phyloP scores from a whole-genome alignment of 805 yeast species.

The Starmerella khaoyaiensis region DNA sequence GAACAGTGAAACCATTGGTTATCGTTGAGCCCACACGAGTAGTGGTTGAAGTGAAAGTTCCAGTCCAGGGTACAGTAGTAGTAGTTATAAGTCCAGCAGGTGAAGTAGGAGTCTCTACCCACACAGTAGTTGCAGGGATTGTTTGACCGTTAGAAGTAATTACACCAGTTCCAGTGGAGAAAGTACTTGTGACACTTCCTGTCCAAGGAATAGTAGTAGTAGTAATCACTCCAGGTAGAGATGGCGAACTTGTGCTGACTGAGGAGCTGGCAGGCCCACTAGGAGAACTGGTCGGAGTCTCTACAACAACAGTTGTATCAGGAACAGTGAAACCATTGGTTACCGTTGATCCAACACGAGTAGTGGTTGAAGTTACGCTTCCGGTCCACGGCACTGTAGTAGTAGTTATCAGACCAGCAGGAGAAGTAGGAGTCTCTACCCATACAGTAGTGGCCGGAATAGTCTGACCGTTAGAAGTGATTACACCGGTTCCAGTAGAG shows the following conservation, averaged over 20 bases:
- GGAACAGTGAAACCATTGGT: not conserved
- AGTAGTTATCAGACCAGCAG: not conserved
- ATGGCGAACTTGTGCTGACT: not conserved
- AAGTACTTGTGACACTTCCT: not conserved
- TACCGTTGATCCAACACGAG: too few relatives aligned
- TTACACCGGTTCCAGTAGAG: not conserved
- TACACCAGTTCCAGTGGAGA: slow-evolving; percentile 1
- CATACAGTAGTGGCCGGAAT: not conserved
- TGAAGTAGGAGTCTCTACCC: not conserved
- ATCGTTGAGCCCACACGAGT: not conserved
- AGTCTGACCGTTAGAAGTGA: not conserved
- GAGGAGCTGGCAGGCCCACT: not conserved
- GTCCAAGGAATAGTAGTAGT: slow-evolving; percentile 1
- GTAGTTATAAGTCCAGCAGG: not conserved
- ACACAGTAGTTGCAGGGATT: not conserved
- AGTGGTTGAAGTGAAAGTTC: not conserved
- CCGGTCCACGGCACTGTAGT: slow-evolving; percentile 1
- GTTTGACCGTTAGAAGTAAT: not conserved
- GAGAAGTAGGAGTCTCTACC: not conserved
- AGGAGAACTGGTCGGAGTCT: not conserved
- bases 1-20: not conserved
- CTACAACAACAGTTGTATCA: not conserved
- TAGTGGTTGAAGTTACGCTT: not conserved
- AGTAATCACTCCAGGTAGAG: not conserved
- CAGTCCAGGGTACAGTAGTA: slow-evolving; percentile 1